Conservation (phyloP, 805 yeast species). For the Wickerhamomyces rabaulensis region DNA sequence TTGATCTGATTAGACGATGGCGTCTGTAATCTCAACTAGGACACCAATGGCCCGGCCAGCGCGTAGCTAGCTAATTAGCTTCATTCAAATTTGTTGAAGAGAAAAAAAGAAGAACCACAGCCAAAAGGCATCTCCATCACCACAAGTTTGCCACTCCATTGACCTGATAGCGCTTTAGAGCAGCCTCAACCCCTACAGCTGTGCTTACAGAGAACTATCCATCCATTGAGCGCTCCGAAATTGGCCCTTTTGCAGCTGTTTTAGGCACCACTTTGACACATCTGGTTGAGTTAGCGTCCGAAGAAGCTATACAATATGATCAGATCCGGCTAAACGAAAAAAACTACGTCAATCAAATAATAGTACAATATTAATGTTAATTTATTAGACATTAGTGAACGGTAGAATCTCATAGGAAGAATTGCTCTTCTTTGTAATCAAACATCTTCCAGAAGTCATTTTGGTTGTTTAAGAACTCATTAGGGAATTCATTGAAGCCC, state of each 20-base stretch:
- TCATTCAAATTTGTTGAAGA: background rate
- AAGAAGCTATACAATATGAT: too few species aligned
- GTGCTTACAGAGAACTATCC: background rate
- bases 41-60: too few species aligned
- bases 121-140: background rate
- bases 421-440: conserved; percentile 23
- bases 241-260: background rate
- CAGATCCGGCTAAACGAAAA: too few species aligned
- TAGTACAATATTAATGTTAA: too few species aligned
- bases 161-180: background rate
- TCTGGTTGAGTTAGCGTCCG: too few species aligned
- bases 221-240: background rate
- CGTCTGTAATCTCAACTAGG: too few species aligned
- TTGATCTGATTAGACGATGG: too few species aligned
- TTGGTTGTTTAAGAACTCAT: conserved; percentile 10
- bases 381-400: too few species aligned
- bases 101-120: background rate
- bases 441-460: conserved; percentile 24
- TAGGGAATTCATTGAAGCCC: conserved; percentile 18
- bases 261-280: background rate
- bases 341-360: too few species aligned
- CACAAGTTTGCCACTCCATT: background rate
- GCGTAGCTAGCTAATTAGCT: too few species aligned
- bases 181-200: background rate
- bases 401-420: conserved; percentile 11